A percentile compares a stretch with the other conserved stretches of the same genome.
Conservation (phyloP, 208 protist species). For the Wallacemonas sp. region DNA sequence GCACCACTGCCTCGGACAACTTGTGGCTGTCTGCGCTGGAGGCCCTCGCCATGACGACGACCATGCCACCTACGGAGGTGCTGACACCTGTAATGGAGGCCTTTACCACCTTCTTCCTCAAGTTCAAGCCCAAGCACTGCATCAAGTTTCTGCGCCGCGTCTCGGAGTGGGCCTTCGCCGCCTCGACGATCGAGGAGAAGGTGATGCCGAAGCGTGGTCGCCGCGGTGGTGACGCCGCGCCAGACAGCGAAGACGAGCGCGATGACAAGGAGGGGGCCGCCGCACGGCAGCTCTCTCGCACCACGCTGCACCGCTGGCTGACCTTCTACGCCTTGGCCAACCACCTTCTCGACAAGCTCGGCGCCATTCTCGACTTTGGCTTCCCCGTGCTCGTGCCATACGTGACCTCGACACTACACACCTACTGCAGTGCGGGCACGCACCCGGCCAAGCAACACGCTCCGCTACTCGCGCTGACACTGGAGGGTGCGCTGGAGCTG, state of each 20-base stretch:
- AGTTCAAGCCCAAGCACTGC: conserved; percentile 89
- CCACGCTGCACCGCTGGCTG: conserved; percentile 67
- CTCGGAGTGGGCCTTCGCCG: conserved; percentile 83
- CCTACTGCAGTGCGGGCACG: conserved; percentile 47
- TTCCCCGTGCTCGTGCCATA: conserved; percentile 66
- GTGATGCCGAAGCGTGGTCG: background rate
- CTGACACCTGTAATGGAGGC: conserved; percentile 71
- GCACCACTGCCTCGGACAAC: conserved; percentile 54
- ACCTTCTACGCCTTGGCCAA: conserved; percentile 83
- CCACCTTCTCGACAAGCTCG: conserved; percentile 74
- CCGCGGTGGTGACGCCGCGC: conserved; percentile 14
- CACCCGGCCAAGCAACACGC: conserved; percentile 29
- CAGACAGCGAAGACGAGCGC: conserved; percentile 11
- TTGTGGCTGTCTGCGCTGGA: conserved; percentile 86
- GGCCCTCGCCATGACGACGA: conserved; percentile 45
- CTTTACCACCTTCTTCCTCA: conserved; percentile 83
- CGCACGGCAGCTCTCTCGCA: conserved; percentile 35
- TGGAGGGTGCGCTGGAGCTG: conserved; percentile 72
- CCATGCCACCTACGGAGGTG: conserved; percentile 64
- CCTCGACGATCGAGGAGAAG: too few relatives aligned
- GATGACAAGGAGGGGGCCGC: too few relatives aligned
- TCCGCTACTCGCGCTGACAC: conserved; percentile 54
- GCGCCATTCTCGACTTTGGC: conserved; percentile 79
- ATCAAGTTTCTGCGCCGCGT: conserved; percentile 55
- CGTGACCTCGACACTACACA: conserved; percentile 57